Evolutionary conservation across 768 basidiomycete species (phyloP).

Genomic region (Termitomyces sp.): DNA sequence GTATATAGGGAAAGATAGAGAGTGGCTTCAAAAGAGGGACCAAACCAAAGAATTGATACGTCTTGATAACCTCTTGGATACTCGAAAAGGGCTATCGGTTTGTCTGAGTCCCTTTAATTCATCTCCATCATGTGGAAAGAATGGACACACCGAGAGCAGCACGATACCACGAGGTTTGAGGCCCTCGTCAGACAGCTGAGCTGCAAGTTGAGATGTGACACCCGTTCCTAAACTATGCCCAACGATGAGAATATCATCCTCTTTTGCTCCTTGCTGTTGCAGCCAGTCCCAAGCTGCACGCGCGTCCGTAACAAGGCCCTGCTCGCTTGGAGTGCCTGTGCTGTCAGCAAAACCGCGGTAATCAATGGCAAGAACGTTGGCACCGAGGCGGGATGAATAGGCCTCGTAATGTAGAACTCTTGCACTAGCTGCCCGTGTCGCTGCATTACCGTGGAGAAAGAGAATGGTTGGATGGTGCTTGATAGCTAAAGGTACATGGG

Average conservation of each 20-base stretch:
- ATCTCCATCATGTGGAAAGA: slow-evolving; percentile 16
- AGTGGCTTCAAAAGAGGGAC: slow-evolving; percentile 75
- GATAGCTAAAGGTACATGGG: slow-evolving; percentile 50
- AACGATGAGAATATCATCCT: slow-evolving; percentile 62
- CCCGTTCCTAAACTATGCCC: slow-evolving; percentile 92
- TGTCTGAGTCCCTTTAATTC: slow-evolving; percentile 19
- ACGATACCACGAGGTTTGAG: slow-evolving; percentile 41
- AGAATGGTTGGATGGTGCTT: slow-evolving; percentile 66
- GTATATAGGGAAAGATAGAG: slow-evolving; percentile 54
- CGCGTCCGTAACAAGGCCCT: slow-evolving; percentile 69
- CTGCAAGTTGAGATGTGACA: slow-evolving; percentile 51
- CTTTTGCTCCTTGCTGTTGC: slow-evolving; percentile 45
- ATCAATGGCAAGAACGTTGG: slow-evolving; percentile 82
- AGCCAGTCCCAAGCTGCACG: slow-evolving; percentile 81
- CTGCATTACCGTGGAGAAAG: slow-evolving; percentile 92
- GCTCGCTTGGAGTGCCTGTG: slow-evolving; percentile 68
- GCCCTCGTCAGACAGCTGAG: slow-evolving; percentile 39
- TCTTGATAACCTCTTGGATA: slow-evolving; percentile 58
- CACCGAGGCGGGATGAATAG: slow-evolving; percentile 57
- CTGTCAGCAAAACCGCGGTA: slow-evolving; percentile 94
- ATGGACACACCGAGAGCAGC: slow-evolving; percentile 35
- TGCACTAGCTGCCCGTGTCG: slow-evolving; percentile 60
- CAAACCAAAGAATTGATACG: slow-evolving; percentile 60
- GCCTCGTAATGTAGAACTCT: slow-evolving; percentile 68
- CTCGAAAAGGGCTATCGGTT: slow-evolving; percentile 53